Percentiles rank a stretch among this genome's conserved stretches.
Evolutionary conservation across 495 filamentous ascomycete species (phyloP).

Genomic region (Neurospora tetrasperma): DNA sequence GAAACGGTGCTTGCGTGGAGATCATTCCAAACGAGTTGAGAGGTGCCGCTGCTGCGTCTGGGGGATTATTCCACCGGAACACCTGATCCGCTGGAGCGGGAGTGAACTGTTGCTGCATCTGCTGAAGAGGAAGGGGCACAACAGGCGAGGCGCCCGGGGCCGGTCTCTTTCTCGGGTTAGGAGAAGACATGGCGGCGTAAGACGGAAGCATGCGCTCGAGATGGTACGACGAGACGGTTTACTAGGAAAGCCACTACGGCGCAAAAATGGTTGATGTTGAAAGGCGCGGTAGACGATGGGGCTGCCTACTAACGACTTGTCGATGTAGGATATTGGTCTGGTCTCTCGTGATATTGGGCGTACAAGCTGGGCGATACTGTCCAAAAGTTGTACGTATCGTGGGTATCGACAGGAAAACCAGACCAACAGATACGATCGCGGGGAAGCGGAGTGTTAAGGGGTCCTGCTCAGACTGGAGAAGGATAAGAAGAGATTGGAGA

Average conservation of each 20-base stretch:
- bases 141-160: slow-evolving; percentile 59
- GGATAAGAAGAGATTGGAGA: not conserved
- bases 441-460: not conserved
- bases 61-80: slow-evolving; percentile 28
- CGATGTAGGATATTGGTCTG: not conserved
- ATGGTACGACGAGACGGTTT: not conserved
- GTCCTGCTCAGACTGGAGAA: not conserved
- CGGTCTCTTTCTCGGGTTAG: slow-evolving; percentile 59
- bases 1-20: slow-evolving; percentile 35
- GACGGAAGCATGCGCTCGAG: slow-evolving; percentile 21
- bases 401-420: not conserved
- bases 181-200: slow-evolving; percentile 34
- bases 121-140: slow-evolving; percentile 32
- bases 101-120: slow-evolving; percentile 36
- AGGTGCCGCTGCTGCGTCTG: slow-evolving; percentile 19
- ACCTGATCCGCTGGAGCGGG: slow-evolving; percentile 30
- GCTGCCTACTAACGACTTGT: not conserved
- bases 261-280: not conserved
- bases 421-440: not conserved
- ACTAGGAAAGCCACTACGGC: not conserved
- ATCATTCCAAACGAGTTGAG: slow-evolving; percentile 34
- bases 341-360: not conserved
- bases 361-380: not conserved
- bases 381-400: not conserved
- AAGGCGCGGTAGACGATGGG: not conserved